phyloP scores from a whole-genome alignment of 2,329 filamentous ascomycete genomes.

The Colletotrichum cuscutae region DNA sequence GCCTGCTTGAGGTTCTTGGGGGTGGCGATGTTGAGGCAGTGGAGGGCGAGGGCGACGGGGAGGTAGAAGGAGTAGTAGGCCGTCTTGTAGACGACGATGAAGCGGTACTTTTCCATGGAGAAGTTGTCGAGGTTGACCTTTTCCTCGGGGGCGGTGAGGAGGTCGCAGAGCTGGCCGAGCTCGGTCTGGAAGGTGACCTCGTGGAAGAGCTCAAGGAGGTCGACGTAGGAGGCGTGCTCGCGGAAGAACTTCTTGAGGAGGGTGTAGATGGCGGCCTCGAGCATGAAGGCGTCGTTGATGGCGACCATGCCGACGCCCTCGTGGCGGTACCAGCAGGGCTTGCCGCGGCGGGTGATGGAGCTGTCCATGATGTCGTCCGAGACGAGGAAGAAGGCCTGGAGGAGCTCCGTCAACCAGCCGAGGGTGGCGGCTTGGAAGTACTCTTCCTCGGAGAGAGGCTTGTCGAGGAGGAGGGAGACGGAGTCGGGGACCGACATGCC shows the following conservation, averaged over 20 bases:
- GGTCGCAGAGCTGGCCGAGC: slow-evolving; percentile 91
- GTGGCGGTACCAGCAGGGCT: slow-evolving; percentile 96
- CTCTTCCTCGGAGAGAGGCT: slow-evolving; percentile 80
- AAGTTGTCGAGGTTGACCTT: slow-evolving; percentile 94
- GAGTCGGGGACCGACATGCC: slow-evolving; percentile 98
- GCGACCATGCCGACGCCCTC: slow-evolving; percentile 92
- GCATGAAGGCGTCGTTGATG: slow-evolving; percentile 98
- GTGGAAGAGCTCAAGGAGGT: slow-evolving; percentile 96
- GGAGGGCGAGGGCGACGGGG: slow-evolving; percentile 88
- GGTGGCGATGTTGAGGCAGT: slow-evolving; percentile 87
- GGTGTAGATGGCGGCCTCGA: slow-evolving; percentile 89
- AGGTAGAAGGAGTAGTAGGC: slow-evolving; percentile 99
- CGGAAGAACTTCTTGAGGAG: slow-evolving; percentile 96
- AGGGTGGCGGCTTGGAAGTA: slow-evolving; percentile 90
- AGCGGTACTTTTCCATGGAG: slow-evolving; percentile 92
- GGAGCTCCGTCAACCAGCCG: slow-evolving; percentile 97
- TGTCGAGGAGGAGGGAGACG: slow-evolving; percentile 78
- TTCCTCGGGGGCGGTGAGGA: slow-evolving; percentile 96
- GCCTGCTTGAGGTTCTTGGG: slow-evolving; percentile 89
- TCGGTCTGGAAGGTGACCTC: slow-evolving; percentile 95
- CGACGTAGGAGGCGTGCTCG: slow-evolving; percentile 85
- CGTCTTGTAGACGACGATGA: slow-evolving; percentile 99
- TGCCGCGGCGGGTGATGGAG: slow-evolving; percentile 92
- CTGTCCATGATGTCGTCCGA: slow-evolving; percentile 99
- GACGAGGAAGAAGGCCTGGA: slow-evolving; percentile 98